Percentiles rank a stretch among this genome's conserved stretches.
These are phyloP conservation scores for Selenicereus undatus DNA, from an alignment of 148 eudicot species.

Conservation along the genomic window DNA sequence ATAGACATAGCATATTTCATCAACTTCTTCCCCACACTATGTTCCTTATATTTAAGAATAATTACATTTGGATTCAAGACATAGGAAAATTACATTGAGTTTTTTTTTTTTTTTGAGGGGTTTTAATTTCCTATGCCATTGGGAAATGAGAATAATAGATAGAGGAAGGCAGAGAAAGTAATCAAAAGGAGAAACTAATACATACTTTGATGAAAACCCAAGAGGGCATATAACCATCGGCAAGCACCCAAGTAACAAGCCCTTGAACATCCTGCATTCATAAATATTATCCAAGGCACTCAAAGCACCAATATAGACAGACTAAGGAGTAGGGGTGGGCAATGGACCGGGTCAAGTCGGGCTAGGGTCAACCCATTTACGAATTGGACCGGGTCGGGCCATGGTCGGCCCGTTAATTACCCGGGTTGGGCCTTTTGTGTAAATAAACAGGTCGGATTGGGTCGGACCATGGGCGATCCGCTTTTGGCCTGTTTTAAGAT, in stretches of 20 bases:
- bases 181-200: not conserved
- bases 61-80: not conserved
- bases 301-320: not conserved
- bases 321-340: not conserved
- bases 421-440: no score
- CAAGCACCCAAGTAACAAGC: slow-evolving; percentile 91
- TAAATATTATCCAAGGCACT: not conserved
- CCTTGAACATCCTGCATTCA: slow-evolving; percentile 85
- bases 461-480: no score
- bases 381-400: no score
- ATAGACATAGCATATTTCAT: not conserved
- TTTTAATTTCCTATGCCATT: not conserved
- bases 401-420: no score
- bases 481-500: no score
- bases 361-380: no score
- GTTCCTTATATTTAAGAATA: not conserved
- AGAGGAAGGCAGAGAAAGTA: not conserved
- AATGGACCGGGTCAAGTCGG: no score
- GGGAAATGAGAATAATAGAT: not conserved
- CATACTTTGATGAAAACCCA: slow-evolving; percentile 84
- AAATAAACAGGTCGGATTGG: no score
- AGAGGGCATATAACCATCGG: slow-evolving; percentile 88
- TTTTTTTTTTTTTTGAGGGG: not conserved
- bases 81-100: not conserved
- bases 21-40: not conserved